Evolutionary conservation across 164 flowering plant genomes (phyloP), one percentile per base, ranked within the genome.

Genomic region (Nymphaea thermarum): DNA sequence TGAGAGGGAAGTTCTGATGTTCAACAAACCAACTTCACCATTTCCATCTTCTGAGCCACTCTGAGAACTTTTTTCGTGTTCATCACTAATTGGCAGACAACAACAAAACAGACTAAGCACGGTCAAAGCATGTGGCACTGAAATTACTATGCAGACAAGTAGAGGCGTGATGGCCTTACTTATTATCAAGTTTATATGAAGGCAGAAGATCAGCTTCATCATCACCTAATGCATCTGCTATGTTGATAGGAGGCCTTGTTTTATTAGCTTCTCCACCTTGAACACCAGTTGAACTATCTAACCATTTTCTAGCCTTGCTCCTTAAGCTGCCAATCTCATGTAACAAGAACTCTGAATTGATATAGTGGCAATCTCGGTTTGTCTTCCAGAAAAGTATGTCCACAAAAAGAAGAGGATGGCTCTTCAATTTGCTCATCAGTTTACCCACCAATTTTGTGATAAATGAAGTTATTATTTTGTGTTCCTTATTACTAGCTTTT

Each of bases 181-280:
- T 47, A 47, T 47, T 7, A 73, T 62, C 72, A 4, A 67, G 62
- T 6, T 73, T 84, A 69, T 75, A 70, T 65, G 84, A 43, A 60
- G 79, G 45, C 42, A 70, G 80, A 74, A 85, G 77, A 82, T 86
- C 95, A 77, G 86, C 87, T 77, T 92, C 99, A 80, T 94, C 98
- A 25, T 94, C 98, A 69, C 99, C 98, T 71, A 91, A 85, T 64
- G 98, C 87, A 78, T 90, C 96, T 68, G 96, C 93, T 70, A 90
- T 80, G 81, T 81, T 94, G 80, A 47, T 47, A 14, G 7, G 55
- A 47, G 55, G 12, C 12, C 55, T 14, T 47, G 55, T 47, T 14
- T 47, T 47, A 47, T 47, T 47, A 47, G 55, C 11, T 7, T 47
- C 55, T 47, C 55, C 55, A 61, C 42, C 5, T 36, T 61, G 11